These are phyloP conservation scores for Myxozyma mucilagina DNA, from an alignment of 805 yeast genomes.

Conservation along the genomic window DNA sequence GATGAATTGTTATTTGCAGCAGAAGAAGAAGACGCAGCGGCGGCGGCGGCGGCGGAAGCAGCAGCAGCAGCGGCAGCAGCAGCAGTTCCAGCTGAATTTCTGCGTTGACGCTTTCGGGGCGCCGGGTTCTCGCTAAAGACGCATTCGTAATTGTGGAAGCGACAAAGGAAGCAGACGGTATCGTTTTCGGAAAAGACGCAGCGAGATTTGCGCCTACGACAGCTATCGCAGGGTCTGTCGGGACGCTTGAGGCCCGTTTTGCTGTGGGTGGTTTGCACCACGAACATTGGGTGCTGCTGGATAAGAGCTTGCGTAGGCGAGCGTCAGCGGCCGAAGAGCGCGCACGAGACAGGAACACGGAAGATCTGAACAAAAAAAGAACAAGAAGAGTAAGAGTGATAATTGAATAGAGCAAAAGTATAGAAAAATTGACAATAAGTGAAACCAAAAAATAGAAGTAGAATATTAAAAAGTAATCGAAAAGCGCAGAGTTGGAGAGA, in stretches of 20 bases:
- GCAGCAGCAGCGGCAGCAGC: conserved; percentile 9
- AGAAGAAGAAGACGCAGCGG: background rate
- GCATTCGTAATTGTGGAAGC: conserved; percentile 33
- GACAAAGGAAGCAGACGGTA: conserved; percentile 30
- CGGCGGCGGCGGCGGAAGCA: conserved; percentile 7
- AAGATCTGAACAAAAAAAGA: too few relatives aligned
- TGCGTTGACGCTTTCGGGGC: conserved; percentile 25
- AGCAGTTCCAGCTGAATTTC: conserved; percentile 10
- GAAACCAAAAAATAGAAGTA: too few relatives aligned
- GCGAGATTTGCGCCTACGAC: conserved; percentile 31
- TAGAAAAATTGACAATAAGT: too few relatives aligned
- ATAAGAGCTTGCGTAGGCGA: background rate
- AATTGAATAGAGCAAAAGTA: too few relatives aligned
- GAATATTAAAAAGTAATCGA: too few relatives aligned
- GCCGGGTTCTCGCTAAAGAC: conserved; percentile 29
- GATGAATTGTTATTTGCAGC: background rate
- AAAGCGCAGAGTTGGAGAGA: too few relatives aligned
- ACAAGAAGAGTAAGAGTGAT: too few relatives aligned
- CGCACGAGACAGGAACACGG: background rate
- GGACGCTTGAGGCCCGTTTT: conserved; percentile 32
- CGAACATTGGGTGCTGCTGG: conserved; percentile 16
- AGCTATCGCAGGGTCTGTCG: conserved; percentile 32
- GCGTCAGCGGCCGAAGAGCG: background rate
- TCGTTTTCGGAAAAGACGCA: conserved; percentile 33
- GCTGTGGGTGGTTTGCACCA: conserved; percentile 32